Evolutionary conservation across 208 protist genomes (phyloP).

Genomic region (Endotrypanum monterogeii): DNA sequence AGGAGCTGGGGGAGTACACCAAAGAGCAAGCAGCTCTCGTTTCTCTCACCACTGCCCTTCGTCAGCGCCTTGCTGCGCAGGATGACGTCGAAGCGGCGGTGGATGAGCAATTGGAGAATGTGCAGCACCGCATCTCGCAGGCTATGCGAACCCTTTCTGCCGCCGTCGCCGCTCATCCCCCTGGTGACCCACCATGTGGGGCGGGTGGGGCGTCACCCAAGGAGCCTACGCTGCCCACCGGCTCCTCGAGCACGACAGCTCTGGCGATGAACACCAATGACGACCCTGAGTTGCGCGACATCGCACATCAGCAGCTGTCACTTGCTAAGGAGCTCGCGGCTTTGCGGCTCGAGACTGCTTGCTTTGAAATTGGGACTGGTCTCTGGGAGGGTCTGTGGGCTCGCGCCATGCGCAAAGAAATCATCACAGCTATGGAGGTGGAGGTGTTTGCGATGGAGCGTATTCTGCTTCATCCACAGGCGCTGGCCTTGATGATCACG

Average conservation of each 20-base stretch:
- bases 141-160: conserved; percentile 27
- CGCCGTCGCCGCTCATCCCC: conserved; percentile 24
- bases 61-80: conserved; percentile 61
- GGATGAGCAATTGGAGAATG: conserved; percentile 64
- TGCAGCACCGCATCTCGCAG: conserved; percentile 31
- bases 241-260: conserved; percentile 13
- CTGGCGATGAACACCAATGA: conserved; percentile 32
- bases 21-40: conserved; percentile 47
- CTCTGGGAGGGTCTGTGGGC: conserved; percentile 88
- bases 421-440: conserved; percentile 57
- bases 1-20: conserved; percentile 42
- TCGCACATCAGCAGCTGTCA: conserved; percentile 74
- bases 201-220: conserved; percentile 7
- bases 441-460: conserved; percentile 72
- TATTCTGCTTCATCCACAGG: conserved; percentile 58
- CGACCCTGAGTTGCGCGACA: conserved; percentile 66
- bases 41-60: conserved; percentile 47
- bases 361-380: conserved; percentile 63
- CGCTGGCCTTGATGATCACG: conserved; percentile 40
- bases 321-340: conserved; percentile 70
- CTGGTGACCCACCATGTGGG: conserved; percentile 8
- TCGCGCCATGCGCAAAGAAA: conserved; percentile 75
- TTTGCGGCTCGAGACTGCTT: conserved; percentile 72
- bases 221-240: conserved; percentile 22
- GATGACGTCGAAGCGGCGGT: conserved; percentile 66